A percentile compares a stretch with the other conserved stretches of the same genome.
Conservation (phyloP, 495 filamentous ascomycete genomes). For the Pyrenula aspistea region DNA sequence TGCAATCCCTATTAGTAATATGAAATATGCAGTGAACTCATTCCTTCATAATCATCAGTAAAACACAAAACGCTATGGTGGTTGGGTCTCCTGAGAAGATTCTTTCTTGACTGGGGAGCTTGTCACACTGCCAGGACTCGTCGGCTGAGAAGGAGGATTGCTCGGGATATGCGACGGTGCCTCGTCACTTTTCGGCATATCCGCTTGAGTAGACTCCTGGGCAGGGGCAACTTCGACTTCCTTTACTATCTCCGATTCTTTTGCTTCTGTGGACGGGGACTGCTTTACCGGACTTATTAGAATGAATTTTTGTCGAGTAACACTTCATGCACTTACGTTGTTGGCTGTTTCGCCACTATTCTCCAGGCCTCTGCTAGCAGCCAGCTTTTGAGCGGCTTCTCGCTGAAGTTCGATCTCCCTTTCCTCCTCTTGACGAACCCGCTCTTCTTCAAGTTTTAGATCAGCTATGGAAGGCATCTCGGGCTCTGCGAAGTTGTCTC, state of each 20-base stretch:
- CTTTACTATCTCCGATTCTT: not conserved
- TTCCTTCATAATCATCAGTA: not conserved
- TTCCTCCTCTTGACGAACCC: slow-evolving; percentile 54
- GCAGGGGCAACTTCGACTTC: not conserved
- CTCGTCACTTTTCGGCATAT: not conserved
- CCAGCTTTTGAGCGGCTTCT: slow-evolving; percentile 58
- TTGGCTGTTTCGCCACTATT: slow-evolving; percentile 2
- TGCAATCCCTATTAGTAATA: too few species aligned
- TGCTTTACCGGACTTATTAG: not conserved
- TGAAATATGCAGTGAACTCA: not conserved
- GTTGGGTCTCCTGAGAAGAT: not conserved
- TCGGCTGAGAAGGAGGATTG: not conserved
- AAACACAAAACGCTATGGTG: not conserved
- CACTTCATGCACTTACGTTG: not conserved
- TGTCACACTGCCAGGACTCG: not conserved
- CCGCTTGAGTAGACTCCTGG: not conserved
- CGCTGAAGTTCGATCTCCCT: slow-evolving; percentile 56
- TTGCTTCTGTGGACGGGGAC: not conserved
- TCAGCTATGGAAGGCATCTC: slow-evolving; percentile 51
- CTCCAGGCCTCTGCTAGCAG: slow-evolving; percentile 53
- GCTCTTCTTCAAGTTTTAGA: slow-evolving; percentile 66
- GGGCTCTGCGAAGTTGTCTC: slow-evolving; percentile 13
- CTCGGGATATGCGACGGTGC: not conserved
- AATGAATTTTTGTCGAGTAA: not conserved
- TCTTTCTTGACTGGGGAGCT: not conserved